Evolutionary conservation across 805 yeast species (phyloP), one percentile per base, ranked within the genome.

Genomic region (Saccharomyces eubayanus): DNA sequence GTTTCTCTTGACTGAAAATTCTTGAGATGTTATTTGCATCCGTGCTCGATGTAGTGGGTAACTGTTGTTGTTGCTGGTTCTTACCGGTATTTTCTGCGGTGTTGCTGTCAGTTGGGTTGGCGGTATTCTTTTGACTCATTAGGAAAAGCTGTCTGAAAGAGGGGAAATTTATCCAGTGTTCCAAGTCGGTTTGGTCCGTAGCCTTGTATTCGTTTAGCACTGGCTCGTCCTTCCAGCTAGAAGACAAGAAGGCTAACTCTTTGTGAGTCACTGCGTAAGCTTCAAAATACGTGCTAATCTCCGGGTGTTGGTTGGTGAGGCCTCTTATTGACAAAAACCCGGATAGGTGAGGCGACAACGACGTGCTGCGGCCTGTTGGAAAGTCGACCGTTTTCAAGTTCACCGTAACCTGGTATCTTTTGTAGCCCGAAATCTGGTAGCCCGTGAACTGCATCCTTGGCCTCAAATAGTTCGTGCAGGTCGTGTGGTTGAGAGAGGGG

Each of bases 261-360:
- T 56, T 58, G 45, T 62, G 61, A 5, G 67, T 67, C 10, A 66
- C 69, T 1, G 68, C 66, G 52, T 53, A 66, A 6, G 64, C 85
- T 60, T 80, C 83, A 71, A 87, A 87, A 64, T 80, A 85, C 1
- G 94, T 87, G n/a, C 84, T 78, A 56, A 87, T 84, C 60, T 83
- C 82, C 1, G 90, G 89, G 60, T 83, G 78, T 28, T 80, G 73
- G 51, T 77, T 80, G 0, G 92, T 85, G 43, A 87, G 72, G 2
- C 90, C 89, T 48, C 79, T 74, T 51, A 87, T 87, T 49, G 84
- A 82, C 48, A 87, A 71, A 56, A 80, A 83, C 1, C 95, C 95
- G 5, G 84, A 72, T 29, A 81, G 49, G 51, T 68, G 72, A 46
- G 66, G 72, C 11, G 61, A 41, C 74, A 74, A 50, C 66, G 72